Base-by-base conservation (phyloP, 768 basidiomycete species). In the Boletus reticulatus region DNA sequence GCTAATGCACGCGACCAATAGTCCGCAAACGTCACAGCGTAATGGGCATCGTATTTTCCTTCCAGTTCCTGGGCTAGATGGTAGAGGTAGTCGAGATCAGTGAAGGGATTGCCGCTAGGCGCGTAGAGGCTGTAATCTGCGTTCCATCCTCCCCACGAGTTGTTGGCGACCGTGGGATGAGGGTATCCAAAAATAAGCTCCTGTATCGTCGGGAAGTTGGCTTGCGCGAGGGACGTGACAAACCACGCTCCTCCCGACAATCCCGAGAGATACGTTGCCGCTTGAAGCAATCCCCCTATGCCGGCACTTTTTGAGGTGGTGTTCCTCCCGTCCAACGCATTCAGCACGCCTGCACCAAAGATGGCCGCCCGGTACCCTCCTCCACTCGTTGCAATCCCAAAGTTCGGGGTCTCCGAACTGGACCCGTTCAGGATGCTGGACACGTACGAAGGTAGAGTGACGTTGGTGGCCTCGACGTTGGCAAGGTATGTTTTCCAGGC, bases 291-390 rank as follows among this genome's bases (percentile, higher is more conserved):
- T 0, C 81, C 82, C 0, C 80, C 82, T 1, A 71, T 70, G 2
- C 81, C 82, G 0, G 67, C 72, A 4, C 57, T 56, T 4, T 65
- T 72, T 12, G 76, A 67, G 1, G 81, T 73, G 4, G 65, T 32
- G 49, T 83, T 84, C 29, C 80, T 67, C 38, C 70, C 79, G 61
- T 85, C 81, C 38, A 82, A 59, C 1, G 77, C 73, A 17, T 72
- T 73, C 46, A 79, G 59, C 19, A 82, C 73, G 2, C 81, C 84
- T 4, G 78, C 83, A 42, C 77, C 78, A 52, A 77, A 79, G 11
- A 81, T 70, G 5, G 81, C 80, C 0, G 84, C 84, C 11, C 84
- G 67, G 46, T 80, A 77, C 0, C 82, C 80, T 7, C 84, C 84
- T 11, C 84, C 84, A 27, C 78, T 80, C 29, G 76, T 66, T 0